Evolutionary conservation across 1,139 yeast species (phyloP), one percentile per base, ranked within the genome.

Genomic region (Yamadazyma epiphylla): DNA sequence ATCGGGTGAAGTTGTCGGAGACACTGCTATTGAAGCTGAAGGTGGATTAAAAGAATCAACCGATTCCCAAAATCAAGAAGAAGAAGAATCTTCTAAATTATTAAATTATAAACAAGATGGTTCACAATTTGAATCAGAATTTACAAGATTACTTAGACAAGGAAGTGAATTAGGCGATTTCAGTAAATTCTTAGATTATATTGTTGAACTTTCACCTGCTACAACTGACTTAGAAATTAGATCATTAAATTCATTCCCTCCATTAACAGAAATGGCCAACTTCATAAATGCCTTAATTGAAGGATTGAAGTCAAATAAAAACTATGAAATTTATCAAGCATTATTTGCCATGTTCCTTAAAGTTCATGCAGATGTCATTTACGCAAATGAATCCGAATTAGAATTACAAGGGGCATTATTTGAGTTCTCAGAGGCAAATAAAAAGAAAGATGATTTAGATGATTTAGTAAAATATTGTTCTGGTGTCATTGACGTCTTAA

Each of bases 141-240:
- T 89, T 50, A 86, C 96, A 2, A 70, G 60, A 36, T 54, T 76
- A 15, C 64, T 91, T 29, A 70, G 91, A 42, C 67, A 64, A 41
- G 74, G 78, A 4, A 48, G 64, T 5, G 60, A 55, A 15, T 44
- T 48, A 0, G 39, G 35, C 3, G 71, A 79, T 36, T 80, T 61
- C 45, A 35, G 51, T 2, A 59, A 52, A 12, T 82, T 89, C 48
- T 61, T 87, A 37, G 46, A 52, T 1, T 73, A 65, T 46, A 55
- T 91, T 27, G 65, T 79, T n/a, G 49, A 54, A 2, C 71, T 87
- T 30, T 68, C 96, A 0, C 96, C 97, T 9, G 68, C 96, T 1
- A 60, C 76, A 5, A 73, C 88, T 15, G 98, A 91, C 53, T 59
- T 91, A 36, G 98, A 94, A 55, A 77, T 91, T 34, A 77, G 95